These are phyloP conservation scores for Singerocomus rubriflavus DNA, from an alignment of 1,284 basidiomycete species.

Conservation along the genomic window DNA sequence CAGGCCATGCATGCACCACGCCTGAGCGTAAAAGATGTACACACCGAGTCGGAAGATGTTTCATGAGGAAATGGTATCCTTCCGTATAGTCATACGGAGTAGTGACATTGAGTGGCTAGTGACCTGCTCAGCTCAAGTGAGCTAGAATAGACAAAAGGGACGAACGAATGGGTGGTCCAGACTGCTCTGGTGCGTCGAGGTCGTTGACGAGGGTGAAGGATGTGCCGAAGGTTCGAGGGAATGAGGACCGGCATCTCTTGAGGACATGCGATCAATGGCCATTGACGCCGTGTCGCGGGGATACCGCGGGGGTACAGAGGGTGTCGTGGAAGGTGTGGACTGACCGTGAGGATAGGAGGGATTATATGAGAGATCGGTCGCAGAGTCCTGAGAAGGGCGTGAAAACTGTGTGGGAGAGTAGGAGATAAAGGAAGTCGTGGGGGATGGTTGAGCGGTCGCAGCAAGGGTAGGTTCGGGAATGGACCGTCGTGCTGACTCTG, in stretches of 20 bases:
- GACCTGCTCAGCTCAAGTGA: conserved; percentile 7
- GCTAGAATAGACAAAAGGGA: neutral
- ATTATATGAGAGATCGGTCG: conserved; percentile 32
- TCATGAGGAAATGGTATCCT: conserved; percentile 93
- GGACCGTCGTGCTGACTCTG: conserved; percentile 37
- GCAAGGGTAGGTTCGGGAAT: conserved; percentile 39
- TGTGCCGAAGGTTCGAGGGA: conserved; percentile 29
- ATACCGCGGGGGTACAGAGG: conserved; percentile 49
- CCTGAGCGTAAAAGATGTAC: conserved; percentile 35
- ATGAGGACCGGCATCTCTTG: conserved; percentile 31
- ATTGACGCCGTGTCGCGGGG: conserved; percentile 40
- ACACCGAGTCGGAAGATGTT: conserved; percentile 81
- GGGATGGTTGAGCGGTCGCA: conserved; percentile 34
- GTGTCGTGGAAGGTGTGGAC: conserved; percentile 24
- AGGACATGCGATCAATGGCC: conserved; percentile 11
- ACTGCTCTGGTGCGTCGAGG: conserved; percentile 31
- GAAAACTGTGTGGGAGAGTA: conserved; percentile 40
- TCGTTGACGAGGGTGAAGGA: conserved; percentile 45
- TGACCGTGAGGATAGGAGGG: conserved; percentile 32
- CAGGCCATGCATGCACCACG: conserved; percentile 37
- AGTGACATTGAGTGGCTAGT: conserved; percentile 73
- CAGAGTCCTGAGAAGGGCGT: conserved; percentile 44
- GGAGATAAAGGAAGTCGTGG: conserved; percentile 31
- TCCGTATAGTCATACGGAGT: conserved; percentile 89
- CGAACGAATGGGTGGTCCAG: conserved; percentile 26